A percentile compares a stretch with the other conserved stretches of the same genome.
These are phyloP conservation scores for Malus orientalis DNA, from an alignment of 306 rosid species.

Conservation along the genomic window DNA sequence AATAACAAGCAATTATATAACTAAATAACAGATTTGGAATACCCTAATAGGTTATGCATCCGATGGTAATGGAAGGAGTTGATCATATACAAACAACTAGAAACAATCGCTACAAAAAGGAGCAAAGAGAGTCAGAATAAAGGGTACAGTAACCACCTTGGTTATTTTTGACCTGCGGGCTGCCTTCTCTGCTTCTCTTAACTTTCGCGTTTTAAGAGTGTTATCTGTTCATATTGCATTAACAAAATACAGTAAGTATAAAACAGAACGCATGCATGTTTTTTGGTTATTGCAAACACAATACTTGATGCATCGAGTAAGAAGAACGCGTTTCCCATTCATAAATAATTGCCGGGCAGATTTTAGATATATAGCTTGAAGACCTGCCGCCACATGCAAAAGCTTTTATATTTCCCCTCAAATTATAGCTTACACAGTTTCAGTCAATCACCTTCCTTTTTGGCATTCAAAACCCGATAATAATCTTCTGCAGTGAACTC, in stretches of 20 bases:
- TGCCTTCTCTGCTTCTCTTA: conserved; percentile 81
- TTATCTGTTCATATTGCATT: conserved; percentile 45
- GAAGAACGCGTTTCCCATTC: not conserved
- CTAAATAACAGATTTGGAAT: not conserved
- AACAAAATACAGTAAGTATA: not conserved
- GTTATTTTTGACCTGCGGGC: conserved; percentile 72
- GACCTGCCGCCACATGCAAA: not conserved
- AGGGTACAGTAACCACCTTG: conserved; percentile 35
- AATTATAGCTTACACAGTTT: not conserved
- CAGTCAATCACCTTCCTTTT: conserved; percentile 57
- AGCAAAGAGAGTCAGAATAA: not conserved
- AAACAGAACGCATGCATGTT: not conserved
- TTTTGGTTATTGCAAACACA: not conserved
- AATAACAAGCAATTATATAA: not conserved
- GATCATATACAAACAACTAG: not conserved
- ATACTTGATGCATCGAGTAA: not conserved
- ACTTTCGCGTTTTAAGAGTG: conserved; percentile 63
- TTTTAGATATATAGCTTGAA: not conserved
- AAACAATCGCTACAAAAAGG: not conserved
- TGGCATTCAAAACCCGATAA: conserved; percentile 44
- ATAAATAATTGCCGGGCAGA: not conserved
- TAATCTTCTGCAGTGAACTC: conserved; percentile 82
- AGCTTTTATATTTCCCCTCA: not conserved
- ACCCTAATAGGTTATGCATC: not conserved
- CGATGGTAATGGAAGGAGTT: not conserved